Evolutionary conservation across 2,329 filamentous ascomycete species (phyloP), one percentile per base, ranked within the genome.

Genomic region (Lachnum nothofagi): DNA sequence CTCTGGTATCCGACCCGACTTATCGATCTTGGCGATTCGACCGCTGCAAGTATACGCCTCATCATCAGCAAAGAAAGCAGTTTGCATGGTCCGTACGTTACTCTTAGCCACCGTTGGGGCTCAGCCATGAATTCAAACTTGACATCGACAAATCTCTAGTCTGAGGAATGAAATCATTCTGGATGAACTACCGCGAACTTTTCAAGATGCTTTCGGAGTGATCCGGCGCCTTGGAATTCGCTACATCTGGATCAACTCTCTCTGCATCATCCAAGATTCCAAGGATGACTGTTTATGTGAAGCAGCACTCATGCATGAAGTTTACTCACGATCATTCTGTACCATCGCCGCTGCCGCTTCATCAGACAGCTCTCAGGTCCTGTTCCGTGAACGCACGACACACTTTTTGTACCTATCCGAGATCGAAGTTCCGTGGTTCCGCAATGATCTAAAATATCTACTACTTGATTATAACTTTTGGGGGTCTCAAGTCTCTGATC

Each of bases 291-390:
- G 60, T 59, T 41, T 48, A 10, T 29, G 38, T n/a, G 58, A 63
- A 46, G 46, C 57, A 1, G 42, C 48, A 51, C 72, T 64, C 52
- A 70, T 73, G 58, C 69, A 74, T 5, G 64, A 68, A 7, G 68
- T 71, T 23, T 82, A 67, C 60, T 81, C 74, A 14, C 52, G 25
- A 27, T 27, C 25, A 27, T 27, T 6, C 25, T 27, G 25, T 12
- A 27, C 25, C 25, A 27, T 27, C 6, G 25, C 25, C 6, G 25
- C 25, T 38, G 23, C 31, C 34, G 17, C 12, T 48, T 43, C 29
- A 51, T n/a, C 22, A 27, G 19, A 46, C 38, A 41, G 35, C 22
- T 16, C 40, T 27, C 20, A 34, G 10, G 17, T 6, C 6, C 25
- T 27, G 6, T 27, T 27, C 25, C 25, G 25, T 12, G 12, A 27